phyloP scores from a whole-genome alignment of 129 eudicot genomes.

The Centella asiatica region DNA sequence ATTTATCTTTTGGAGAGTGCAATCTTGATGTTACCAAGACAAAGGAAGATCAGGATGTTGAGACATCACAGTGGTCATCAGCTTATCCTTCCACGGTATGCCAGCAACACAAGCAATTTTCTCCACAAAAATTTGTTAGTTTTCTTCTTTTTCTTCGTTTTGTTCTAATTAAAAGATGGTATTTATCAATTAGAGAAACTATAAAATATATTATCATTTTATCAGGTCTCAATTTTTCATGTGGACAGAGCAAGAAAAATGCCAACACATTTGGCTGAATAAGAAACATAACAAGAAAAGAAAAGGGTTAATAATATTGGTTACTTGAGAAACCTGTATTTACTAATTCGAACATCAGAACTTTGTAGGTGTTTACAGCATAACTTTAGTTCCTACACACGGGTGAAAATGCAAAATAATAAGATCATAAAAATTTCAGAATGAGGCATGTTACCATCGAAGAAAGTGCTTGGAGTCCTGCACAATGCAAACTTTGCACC shows the following conservation, averaged over 20 bases:
- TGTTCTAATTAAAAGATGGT: not conserved
- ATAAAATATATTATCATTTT: not conserved
- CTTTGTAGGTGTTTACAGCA: not conserved
- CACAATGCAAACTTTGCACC: conserved; percentile 44
- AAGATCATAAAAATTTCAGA: not conserved
- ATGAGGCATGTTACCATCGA: conserved; percentile 31
- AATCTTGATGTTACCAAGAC: too few relatives aligned
- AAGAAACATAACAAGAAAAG: not conserved
- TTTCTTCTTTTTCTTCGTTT: not conserved
- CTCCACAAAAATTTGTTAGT: too few relatives aligned
- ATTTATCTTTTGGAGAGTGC: too few relatives aligned
- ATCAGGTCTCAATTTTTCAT: too few relatives aligned
- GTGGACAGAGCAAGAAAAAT: too few relatives aligned
- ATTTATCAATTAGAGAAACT: not conserved
- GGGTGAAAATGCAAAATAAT: not conserved
- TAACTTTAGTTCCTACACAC: not conserved
- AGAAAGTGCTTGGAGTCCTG: conserved; percentile 65
- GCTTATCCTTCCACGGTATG: too few relatives aligned
- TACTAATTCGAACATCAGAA: too few relatives aligned
- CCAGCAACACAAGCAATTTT: too few relatives aligned
- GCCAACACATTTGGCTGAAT: too few relatives aligned
- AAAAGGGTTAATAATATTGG: too few relatives aligned
- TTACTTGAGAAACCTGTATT: not conserved
- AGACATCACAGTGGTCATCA: too few relatives aligned
- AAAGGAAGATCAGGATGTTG: too few relatives aligned